Conservation (phyloP, 202 grass and related monocot genomes). For the Panicum virgatum region DNA sequence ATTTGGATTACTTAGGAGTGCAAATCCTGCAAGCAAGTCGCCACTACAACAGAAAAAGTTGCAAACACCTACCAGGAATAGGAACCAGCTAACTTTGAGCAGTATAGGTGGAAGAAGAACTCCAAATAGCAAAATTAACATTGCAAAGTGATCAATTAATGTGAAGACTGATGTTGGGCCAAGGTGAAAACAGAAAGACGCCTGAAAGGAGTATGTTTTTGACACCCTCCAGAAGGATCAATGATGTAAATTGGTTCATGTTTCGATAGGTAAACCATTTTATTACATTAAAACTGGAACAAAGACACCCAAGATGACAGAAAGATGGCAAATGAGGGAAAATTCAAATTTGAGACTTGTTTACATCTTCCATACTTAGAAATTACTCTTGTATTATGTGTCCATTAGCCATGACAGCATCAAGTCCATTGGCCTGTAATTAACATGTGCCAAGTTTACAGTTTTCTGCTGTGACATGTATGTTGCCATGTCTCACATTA, state of each 20-base stretch:
- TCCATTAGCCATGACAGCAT: slow-evolving; percentile 36
- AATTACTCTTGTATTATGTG: slow-evolving; percentile 36
- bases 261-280: slow-evolving; percentile 27
- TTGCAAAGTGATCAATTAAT: slow-evolving; percentile 43
- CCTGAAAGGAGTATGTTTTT: slow-evolving; percentile 30
- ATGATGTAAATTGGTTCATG: slow-evolving; percentile 29
- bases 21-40: slow-evolving; percentile 44
- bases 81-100: slow-evolving; percentile 33
- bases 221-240: slow-evolving; percentile 25
- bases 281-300: slow-evolving; percentile 21
- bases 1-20: slow-evolving; percentile 48
- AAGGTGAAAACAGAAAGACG: slow-evolving; percentile 9
- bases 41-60: slow-evolving; percentile 55
- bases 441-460: slow-evolving; percentile 17
- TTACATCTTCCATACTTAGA: slow-evolving; percentile 16
- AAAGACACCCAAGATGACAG: slow-evolving; percentile 27
- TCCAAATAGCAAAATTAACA: slow-evolving; percentile 41
- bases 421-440: slow-evolving; percentile 38
- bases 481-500: background rate
- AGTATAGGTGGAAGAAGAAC: slow-evolving; percentile 49
- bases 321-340: slow-evolving; percentile 26
- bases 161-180: slow-evolving; percentile 17
- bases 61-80: slow-evolving; percentile 52
- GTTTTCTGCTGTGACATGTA: slow-evolving; percentile 16
- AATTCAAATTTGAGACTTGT: slow-evolving; percentile 20